Percentiles rank a stretch among this genome's conserved stretches.
These are phyloP conservation scores for Flueggea neowawraea DNA, from an alignment of 441 rosid genomes.

Conservation along the genomic window DNA sequence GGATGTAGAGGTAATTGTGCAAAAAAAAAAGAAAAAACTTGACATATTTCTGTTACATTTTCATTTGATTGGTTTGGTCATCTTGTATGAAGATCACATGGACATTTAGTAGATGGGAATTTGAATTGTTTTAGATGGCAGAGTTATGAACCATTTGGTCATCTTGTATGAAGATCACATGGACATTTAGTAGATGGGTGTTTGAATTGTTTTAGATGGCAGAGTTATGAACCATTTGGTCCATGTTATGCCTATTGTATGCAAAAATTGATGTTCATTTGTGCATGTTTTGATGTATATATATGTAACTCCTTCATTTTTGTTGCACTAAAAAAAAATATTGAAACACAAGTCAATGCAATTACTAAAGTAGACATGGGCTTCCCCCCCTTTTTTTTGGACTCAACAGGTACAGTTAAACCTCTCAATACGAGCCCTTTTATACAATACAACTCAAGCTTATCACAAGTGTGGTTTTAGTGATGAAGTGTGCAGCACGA, in stretches of 20 bases:
- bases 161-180: neutral
- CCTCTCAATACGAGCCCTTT: conserved; percentile 47
- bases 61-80: neutral
- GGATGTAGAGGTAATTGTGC: conserved; percentile 60
- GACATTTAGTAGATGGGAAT: neutral
- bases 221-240: neutral
- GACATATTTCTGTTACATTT: neutral
- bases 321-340: no score
- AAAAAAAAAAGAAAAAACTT: neutral
- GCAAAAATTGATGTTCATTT: no score
- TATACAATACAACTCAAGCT: conserved; percentile 75
- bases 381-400: neutral
- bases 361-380: neutral
- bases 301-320: no score
- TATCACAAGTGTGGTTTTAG: conserved; percentile 72
- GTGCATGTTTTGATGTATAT: no score
- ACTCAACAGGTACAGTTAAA: conserved; percentile 59
- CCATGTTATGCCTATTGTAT: no score
- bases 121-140: neutral
- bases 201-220: neutral
- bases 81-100: neutral
- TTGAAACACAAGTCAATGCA: neutral
- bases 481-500: conserved; percentile 44
- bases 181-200: neutral
- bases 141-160: neutral